These are phyloP conservation scores for Elsinoe batatas DNA, from an alignment of 2,329 filamentous ascomycete species.

Conservation along the genomic window DNA sequence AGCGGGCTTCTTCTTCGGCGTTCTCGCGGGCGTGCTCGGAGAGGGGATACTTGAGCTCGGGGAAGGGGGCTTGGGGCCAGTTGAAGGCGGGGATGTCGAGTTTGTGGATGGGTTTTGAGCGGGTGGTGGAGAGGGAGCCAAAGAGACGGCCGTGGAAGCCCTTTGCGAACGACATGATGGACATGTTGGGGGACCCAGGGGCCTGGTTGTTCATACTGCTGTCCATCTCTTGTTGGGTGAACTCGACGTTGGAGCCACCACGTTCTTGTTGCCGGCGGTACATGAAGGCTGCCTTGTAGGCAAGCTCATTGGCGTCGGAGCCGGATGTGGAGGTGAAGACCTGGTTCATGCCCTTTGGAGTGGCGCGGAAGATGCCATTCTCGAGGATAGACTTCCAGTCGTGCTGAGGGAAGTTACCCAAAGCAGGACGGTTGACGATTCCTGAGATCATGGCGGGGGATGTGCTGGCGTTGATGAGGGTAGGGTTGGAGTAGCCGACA, in stretches of 20 bases:
- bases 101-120: constrained; percentile 87
- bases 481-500: constrained; percentile 79
- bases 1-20: constrained; percentile 62
- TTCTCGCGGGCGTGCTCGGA: constrained; percentile 68
- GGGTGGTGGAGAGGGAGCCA: constrained; percentile 72
- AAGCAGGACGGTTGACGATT: constrained; percentile 74
- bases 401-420: constrained; percentile 76
- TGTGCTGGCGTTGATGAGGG: constrained; percentile 55
- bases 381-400: constrained; percentile 71
- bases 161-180: constrained; percentile 75
- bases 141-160: constrained; percentile 85
- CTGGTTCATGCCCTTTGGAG: constrained; percentile 70
- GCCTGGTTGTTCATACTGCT: constrained; percentile 69
- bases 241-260: constrained; percentile 63
- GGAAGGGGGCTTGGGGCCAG: constrained; percentile 91
- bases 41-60: constrained; percentile 71
- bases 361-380: constrained; percentile 66
- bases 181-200: constrained; percentile 67
- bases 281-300: constrained; percentile 91
- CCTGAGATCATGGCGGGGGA: constrained; percentile 67
- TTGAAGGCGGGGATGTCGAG: constrained; percentile 86
- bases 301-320: constrained; percentile 83
- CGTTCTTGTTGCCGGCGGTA: constrained; percentile 71
- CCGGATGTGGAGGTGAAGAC: constrained; percentile 82
- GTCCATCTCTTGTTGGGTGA: constrained; percentile 62